A percentile compares a stretch with the other conserved stretches of the same genome.
These are phyloP conservation scores for Saccharomyces hybrid DNA, from an alignment of 1,139 yeast species.

Conservation along the genomic window DNA sequence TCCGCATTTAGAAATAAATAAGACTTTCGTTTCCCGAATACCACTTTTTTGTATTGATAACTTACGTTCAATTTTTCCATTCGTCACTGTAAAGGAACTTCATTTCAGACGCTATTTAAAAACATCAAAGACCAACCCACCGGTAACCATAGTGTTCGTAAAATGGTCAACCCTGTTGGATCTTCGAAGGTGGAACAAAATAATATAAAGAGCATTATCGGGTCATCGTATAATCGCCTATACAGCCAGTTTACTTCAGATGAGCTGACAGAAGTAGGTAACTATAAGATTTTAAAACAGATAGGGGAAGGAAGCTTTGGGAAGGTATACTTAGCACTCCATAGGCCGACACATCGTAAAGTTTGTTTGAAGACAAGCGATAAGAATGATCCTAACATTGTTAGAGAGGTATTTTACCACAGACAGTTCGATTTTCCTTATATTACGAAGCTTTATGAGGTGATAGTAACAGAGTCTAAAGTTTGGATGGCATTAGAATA, in stretches of 20 bases:
- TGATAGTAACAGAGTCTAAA: constrained; percentile 67
- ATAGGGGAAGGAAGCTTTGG: constrained; percentile 93
- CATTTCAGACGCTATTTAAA: not conserved
- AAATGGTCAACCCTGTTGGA: not conserved
- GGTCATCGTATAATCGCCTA: constrained; percentile 59
- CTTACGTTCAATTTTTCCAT: not conserved
- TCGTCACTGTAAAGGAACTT: not conserved
- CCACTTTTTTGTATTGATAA: not conserved
- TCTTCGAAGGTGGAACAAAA: constrained; percentile 25
- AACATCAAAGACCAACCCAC: not conserved
- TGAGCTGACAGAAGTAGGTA: constrained; percentile 61
- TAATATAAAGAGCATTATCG: constrained; percentile 34
- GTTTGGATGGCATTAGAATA: constrained; percentile 89
- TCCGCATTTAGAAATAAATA: not conserved
- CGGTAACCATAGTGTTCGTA: not conserved
- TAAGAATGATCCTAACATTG: constrained; percentile 78
- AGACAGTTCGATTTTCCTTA: constrained; percentile 77
- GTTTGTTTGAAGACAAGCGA: constrained; percentile 84
- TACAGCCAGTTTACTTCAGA: constrained; percentile 48
- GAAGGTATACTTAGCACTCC: constrained; percentile 78
- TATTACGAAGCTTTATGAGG: constrained; percentile 79
- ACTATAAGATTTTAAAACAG: constrained; percentile 59
- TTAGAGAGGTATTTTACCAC: constrained; percentile 85
- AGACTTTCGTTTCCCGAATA: not conserved
- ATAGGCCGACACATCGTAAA: constrained; percentile 60